phyloP scores from a whole-genome alignment of 2,329 filamentous ascomycete species.

The Calonectria fujianensis region DNA sequence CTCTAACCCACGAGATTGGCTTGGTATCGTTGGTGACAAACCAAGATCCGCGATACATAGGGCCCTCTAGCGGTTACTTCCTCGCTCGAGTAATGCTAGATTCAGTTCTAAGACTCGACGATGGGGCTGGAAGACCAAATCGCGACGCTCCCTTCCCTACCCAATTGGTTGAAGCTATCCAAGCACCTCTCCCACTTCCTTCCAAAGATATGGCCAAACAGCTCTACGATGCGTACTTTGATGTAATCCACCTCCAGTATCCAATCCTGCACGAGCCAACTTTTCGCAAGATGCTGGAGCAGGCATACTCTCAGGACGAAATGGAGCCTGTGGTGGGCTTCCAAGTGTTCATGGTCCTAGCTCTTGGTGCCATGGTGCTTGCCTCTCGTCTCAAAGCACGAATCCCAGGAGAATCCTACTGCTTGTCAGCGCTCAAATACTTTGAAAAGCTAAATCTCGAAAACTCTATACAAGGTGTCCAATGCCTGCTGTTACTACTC shows the following conservation, averaged over 20 bases:
- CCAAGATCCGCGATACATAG: slow-evolving; percentile 70
- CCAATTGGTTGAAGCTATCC: slow-evolving; percentile 57
- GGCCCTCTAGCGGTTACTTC: slow-evolving; percentile 74
- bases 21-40: slow-evolving; percentile 69
- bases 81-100: slow-evolving; percentile 70
- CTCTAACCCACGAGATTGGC: slow-evolving; percentile 70
- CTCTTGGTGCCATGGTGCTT: slow-evolving; percentile 67
- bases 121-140: slow-evolving; percentile 29
- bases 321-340: slow-evolving; percentile 61
- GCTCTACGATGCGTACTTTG: slow-evolving; percentile 68
- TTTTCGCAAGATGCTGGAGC: slow-evolving; percentile 62
- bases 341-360: slow-evolving; percentile 72
- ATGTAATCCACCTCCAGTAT: slow-evolving; percentile 68
- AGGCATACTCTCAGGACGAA: slow-evolving; percentile 58
- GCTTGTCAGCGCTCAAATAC: slow-evolving; percentile 67
- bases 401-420: slow-evolving; percentile 70
- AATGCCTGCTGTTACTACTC: slow-evolving; percentile 67
- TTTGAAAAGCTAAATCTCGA: slow-evolving; percentile 69
- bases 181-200: slow-evolving; percentile 59
- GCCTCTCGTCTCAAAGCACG: slow-evolving; percentile 65
- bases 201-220: slow-evolving; percentile 60
- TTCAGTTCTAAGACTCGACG: slow-evolving; percentile 56
- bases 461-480: slow-evolving; percentile 68
- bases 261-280: slow-evolving; percentile 69
- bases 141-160: slow-evolving; percentile 48